Base-by-base conservation (phyloP, 1,284 basidiomycete species). In the Melampsora larici-populina region DNA sequence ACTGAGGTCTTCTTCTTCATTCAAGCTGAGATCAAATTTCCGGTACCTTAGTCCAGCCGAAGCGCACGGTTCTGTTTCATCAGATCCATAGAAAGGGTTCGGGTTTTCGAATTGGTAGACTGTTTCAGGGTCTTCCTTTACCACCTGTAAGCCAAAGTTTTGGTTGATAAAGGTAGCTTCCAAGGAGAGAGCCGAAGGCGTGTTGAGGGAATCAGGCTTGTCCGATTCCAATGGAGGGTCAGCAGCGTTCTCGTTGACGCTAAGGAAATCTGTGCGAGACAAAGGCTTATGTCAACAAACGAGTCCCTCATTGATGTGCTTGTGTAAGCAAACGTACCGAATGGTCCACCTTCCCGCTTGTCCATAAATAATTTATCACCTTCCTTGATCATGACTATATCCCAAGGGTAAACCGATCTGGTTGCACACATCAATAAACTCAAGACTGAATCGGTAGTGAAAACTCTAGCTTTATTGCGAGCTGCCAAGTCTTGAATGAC, bases 81-180 rank as follows among this genome's bases (percentile, higher is more conserved):
- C 94, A n/a, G 83, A 82, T 1, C 92, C 92, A 85, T 97, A 96
- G 88, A 99, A 98, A 36, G 93, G 97, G 86, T 98, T 98, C 1
- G 94, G 90, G 80, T 93, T 88, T 31, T 89, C 87, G 82, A 96
- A 89, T 79, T 92, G 89, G 66, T 91, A 86, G 65, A 80, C 84
- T 71, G 79, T 70, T 40, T 79, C 80, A 9, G 90, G 89, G 60
- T 85, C 88, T 84, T 96, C 93, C 80, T 89, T 88, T 76, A 97
- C 95, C 66, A 94, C 91, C 86, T 99, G 97, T 87, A 96, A 97
- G 40, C 92, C 91, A 83, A 98, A 99, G 86, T 98, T 98, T 85
- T 97, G 94, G 87, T 98, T 98, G 87, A 99, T 93, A 85, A 97
- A 99, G 46, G 96, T 98, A 15, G 97, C 97, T 85, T 99, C 97